Percentiles rank a stretch among this genome's conserved stretches.
Conservation (phyloP, 768 basidiomycete species). For the Pisolithus orientalis region DNA sequence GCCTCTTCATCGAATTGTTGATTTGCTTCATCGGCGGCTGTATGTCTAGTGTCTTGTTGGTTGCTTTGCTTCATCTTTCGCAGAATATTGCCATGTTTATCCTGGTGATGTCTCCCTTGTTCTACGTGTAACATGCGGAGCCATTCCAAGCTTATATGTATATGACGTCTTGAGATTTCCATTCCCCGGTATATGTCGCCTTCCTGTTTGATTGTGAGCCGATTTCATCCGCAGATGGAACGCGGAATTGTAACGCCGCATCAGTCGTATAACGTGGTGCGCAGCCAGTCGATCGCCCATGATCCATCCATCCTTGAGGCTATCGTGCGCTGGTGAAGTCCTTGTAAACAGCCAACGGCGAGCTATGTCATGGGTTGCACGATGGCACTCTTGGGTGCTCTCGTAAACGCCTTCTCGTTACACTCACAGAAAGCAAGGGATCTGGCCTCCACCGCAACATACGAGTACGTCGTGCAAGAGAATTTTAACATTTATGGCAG, state of each 20-base stretch:
- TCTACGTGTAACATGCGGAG: no score
- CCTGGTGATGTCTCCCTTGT: no score
- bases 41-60: neutral
- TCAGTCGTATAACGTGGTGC: no score
- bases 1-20: neutral
- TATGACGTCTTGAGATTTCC: no score
- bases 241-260: no score
- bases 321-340: slow-evolving; percentile 3
- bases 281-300: neutral
- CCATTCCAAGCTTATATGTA: no score
- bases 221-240: no score
- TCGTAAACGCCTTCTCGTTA: neutral
- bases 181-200: no score
- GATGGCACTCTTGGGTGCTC: slow-evolving; percentile 12
- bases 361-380: slow-evolving; percentile 9
- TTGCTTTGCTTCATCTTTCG: no score
- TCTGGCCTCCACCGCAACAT: neutral
- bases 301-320: slow-evolving; percentile 10
- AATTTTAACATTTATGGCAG: neutral
- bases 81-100: no score
- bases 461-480: neutral
- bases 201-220: no score
- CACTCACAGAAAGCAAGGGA: slow-evolving; percentile 3
- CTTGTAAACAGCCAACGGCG: neutral
- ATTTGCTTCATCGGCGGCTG: neutral